Percentiles rank a stretch among this genome's conserved stretches.
These are phyloP conservation scores for Eucalyptus cloeziana DNA, from an alignment of 345 rosid species.

Conservation along the genomic window DNA sequence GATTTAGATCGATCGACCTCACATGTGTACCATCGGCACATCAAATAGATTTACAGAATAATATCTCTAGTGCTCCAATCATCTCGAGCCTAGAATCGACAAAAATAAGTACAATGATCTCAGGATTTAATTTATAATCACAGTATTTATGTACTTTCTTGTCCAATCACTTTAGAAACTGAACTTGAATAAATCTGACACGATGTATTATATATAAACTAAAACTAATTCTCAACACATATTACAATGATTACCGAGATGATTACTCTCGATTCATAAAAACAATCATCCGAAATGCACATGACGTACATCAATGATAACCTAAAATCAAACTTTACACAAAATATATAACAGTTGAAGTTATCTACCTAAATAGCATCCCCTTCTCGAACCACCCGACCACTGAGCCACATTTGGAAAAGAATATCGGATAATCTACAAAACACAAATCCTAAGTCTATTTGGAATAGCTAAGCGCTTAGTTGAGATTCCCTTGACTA, in stretches of 20 bases:
- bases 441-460: neutral
- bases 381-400: rapidly evolving
- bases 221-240: neutral
- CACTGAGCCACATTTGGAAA: neutral
- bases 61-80: neutral
- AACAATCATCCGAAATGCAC: rapidly evolving
- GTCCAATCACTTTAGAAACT: neutral
- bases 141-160: neutral
- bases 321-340: neutral
- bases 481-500: rapidly evolving
- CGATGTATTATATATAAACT: neutral
- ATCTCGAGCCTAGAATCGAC: neutral
- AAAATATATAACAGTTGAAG: neutral
- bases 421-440: neutral
- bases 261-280: neutral
- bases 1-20: neutral
- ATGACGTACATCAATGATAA: rapidly evolving
- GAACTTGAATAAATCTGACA: neutral
- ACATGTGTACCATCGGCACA: neutral
- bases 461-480: too few species aligned
- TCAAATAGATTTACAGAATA: neutral
- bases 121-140: neutral
- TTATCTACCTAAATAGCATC: neutral
- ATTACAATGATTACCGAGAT: neutral
- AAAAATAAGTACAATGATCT: neutral